Evolutionary conservation across 805 yeast species (phyloP).

Genomic region (Candida dajiaensis): DNA sequence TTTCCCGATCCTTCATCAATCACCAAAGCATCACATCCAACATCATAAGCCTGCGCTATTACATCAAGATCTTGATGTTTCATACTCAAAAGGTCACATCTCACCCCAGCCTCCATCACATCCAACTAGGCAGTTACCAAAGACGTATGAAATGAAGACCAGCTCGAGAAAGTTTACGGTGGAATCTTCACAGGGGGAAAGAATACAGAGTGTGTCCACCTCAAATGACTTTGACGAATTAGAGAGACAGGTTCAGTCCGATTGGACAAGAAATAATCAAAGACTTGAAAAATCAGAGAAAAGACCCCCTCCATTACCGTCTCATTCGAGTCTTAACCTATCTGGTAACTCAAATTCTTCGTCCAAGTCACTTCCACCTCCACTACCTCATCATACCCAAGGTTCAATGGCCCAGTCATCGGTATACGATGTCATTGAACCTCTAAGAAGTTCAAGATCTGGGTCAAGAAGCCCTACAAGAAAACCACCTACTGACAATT

Average conservation of each 20-base stretch:
- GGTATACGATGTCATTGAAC: conserved; percentile 18
- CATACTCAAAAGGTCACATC: conserved; percentile 2
- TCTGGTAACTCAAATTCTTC: conserved; percentile 2
- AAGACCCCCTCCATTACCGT: conserved; percentile 23
- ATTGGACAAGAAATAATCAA: conserved; percentile 13
- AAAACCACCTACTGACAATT: conserved; percentile 15
- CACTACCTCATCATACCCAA: conserved; percentile 10
- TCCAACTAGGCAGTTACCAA: not conserved
- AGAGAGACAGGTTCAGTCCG: conserved; percentile 29
- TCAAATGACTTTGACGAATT: conserved; percentile 27
- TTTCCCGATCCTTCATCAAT: not conserved
- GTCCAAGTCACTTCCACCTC: conserved; percentile 8
- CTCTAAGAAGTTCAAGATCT: conserved; percentile 5
- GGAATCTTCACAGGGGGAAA: not conserved
- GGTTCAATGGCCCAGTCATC: conserved; percentile 2
- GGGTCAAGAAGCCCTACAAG: conserved; percentile 15
- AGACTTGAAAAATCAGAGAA: conserved; percentile 7
- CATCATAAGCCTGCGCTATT: not conserved
- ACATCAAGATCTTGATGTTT: not conserved
- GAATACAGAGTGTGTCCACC: not conserved
- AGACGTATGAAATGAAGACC: not conserved
- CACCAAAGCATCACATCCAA: not conserved
- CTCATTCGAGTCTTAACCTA: conserved; percentile 15
- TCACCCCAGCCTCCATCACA: not conserved
- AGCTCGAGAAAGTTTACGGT: conserved; percentile 2